A percentile compares a stretch with the other conserved stretches of the same genome.
Conservation (phyloP, 164 flowering plant species). For the Nymphaea thermarum region DNA sequence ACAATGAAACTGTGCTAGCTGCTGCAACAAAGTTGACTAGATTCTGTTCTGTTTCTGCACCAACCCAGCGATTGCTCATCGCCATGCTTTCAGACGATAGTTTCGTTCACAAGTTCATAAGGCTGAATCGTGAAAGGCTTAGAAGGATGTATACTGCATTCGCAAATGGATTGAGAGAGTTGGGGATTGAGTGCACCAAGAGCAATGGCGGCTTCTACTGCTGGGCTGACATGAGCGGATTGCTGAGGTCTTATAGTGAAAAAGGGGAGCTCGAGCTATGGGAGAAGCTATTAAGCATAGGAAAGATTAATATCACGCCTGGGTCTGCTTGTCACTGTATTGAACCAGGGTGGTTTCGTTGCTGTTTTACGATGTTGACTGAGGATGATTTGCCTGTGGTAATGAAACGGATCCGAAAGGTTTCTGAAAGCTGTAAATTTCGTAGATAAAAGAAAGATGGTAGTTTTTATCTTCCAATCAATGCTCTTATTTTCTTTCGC, state of each 20-base stretch:
- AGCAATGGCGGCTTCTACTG: slow-evolving; percentile 78
- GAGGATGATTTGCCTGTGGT: slow-evolving; percentile 71
- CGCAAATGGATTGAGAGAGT: slow-evolving; percentile 43
- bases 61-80: slow-evolving; percentile 52
- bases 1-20: slow-evolving; percentile 49
- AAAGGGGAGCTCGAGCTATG: slow-evolving; percentile 96
- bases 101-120: slow-evolving; percentile 34
- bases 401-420: slow-evolving; percentile 59
- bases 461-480: not conserved
- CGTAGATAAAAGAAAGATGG: slow-evolving; percentile 14
- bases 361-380: slow-evolving; percentile 53
- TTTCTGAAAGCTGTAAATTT: slow-evolving; percentile 46
- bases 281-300: slow-evolving; percentile 69
- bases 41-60: slow-evolving; percentile 68
- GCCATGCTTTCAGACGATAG: slow-evolving; percentile 68
- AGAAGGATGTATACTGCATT: slow-evolving; percentile 28
- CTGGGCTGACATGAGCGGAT: slow-evolving; percentile 90
- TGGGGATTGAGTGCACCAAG: slow-evolving; percentile 55
- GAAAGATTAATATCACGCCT: slow-evolving; percentile 68
- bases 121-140: slow-evolving; percentile 38
- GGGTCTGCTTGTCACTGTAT: slow-evolving; percentile 92
- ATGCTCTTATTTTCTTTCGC: not conserved
- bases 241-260: slow-evolving; percentile 71
- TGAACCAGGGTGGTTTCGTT: slow-evolving; percentile 95
- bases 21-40: slow-evolving; percentile 64